Base-by-base conservation (phyloP, 2,329 filamentous ascomycete species). In the Fonsecaea nubica region DNA sequence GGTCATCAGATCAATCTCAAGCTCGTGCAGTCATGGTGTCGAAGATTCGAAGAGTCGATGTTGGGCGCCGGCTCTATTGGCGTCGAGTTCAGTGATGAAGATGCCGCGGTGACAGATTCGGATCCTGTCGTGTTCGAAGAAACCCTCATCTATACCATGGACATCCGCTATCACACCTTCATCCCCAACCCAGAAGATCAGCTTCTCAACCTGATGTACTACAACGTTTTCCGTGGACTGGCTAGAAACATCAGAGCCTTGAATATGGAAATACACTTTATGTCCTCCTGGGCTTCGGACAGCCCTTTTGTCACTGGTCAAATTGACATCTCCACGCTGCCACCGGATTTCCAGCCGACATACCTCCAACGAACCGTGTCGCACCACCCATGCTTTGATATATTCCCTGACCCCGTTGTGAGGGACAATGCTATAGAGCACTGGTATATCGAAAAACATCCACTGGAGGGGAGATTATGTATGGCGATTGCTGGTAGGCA, bases 331-430 rank as follows among this genome's bases (percentile, higher is more conserved):
- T 62, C 62, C n/a, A 67, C 38, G 25, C 59, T 77, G 5, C 76
- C 77, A 1, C 53, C 62, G 0, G 72, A 68, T 42, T 74, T 80
- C 1, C 76, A 72, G 5, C 80, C 80, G 0, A 82, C 80, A 0
- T 63, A 56, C 8, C n/a, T 81, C 1, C 81, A 83, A 62, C 65
- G 66, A 13, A 71, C 72, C 0, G 69, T 75, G 0, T 70, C 74
- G 6, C 80, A 83, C 61, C 81, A 83, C 66, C 80, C 81, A 0
- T 78, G 77, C 69, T 69, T 79, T 3, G 77, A 80, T 50, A 64
- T 77, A 0, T 76, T 79, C 32, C 78, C 77, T 0, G 75, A 76
- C 25, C 76, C 80, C 1, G 70, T 70, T 10, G 71, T 79, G 36
- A 75, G 80, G 25, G 79, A 83, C 66, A 81, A 81, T 35, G 58